Percentiles rank a stretch among this genome's conserved stretches.
phyloP scores from a whole-genome alignment of 441 rosid species.

The Gossypium schwendimanii region DNA sequence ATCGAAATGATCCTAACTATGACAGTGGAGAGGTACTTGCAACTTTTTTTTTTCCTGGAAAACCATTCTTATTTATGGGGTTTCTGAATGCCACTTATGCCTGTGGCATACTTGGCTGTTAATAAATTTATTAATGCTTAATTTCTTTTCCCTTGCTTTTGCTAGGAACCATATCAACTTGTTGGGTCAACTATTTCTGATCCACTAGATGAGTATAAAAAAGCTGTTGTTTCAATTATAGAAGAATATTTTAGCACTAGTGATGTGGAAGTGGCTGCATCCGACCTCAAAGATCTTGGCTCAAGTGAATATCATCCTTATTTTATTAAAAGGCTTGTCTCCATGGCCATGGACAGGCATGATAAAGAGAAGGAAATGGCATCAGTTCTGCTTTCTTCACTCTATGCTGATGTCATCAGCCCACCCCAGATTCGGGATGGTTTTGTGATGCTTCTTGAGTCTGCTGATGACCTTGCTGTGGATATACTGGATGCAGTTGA shows the following conservation, averaged over 20 bases:
- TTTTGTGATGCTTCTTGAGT: conserved; percentile 90
- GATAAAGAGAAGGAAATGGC: conserved; percentile 99
- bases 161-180: conserved; percentile 81
- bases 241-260: conserved; percentile 91
- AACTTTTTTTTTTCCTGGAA: not conserved
- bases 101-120: not conserved
- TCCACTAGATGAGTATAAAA: conserved; percentile 92
- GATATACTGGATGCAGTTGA: conserved; percentile 87
- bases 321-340: conserved; percentile 83
- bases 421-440: conserved; percentile 93
- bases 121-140: not conserved
- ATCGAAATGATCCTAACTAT: conserved; percentile 87
- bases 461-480: conserved; percentile 91
- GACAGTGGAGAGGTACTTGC: conserved; percentile 86
- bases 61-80: not conserved
- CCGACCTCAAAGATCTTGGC: conserved; percentile 92
- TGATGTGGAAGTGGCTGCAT: conserved; percentile 79
- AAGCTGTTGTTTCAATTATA: conserved; percentile 68
- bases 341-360: conserved; percentile 97
- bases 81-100: not conserved
- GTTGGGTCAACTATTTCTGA: conserved; percentile 79
- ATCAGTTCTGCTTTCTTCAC: conserved; percentile 79
- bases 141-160: conserved; percentile 13
- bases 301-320: conserved; percentile 85
- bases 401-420: conserved; percentile 83